Evolutionary conservation across 2,329 filamentous ascomycete species (phyloP).

Genomic region (Fusarium sp.): DNA sequence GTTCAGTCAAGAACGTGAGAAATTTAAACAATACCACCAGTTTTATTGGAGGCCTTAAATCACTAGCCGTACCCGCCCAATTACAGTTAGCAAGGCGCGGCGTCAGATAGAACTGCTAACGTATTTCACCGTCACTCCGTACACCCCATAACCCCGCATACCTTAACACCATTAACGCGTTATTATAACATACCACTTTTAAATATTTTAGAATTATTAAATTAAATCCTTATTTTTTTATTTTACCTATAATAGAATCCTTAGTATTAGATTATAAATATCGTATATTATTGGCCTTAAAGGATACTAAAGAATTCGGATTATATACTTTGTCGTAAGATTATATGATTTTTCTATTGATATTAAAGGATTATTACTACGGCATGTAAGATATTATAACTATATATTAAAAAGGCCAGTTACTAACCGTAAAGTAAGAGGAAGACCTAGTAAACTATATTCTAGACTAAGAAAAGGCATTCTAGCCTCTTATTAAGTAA

Average conservation of each 20-base stretch:
- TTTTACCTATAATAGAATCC: background rate
- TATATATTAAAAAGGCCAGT: background rate
- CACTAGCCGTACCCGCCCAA: too few species aligned
- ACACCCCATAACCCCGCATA: background rate
- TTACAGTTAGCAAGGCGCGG: too few species aligned
- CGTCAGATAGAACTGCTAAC: too few species aligned
- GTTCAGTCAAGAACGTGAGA: too few species aligned
- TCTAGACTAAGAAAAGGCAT: background rate
- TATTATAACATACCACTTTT: background rate
- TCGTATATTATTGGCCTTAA: background rate
- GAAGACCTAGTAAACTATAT: background rate
- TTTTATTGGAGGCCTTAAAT: too few species aligned
- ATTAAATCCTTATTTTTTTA: background rate
- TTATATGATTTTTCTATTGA: accelerated
- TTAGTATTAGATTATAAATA: background rate
- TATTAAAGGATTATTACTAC: background rate
- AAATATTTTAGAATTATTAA: background rate
- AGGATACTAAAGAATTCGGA: background rate
- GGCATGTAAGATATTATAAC: background rate
- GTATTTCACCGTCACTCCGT: too few species aligned
- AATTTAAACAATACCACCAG: too few species aligned
- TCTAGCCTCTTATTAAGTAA: background rate
- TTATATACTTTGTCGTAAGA: background rate
- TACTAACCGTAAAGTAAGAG: background rate
- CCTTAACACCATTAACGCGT: background rate